Percentiles rank a stretch among this genome's conserved stretches.
These are phyloP conservation scores for Aspergillus heteromorphus DNA, from an alignment of 495 filamentous ascomycete genomes.

Conservation along the genomic window DNA sequence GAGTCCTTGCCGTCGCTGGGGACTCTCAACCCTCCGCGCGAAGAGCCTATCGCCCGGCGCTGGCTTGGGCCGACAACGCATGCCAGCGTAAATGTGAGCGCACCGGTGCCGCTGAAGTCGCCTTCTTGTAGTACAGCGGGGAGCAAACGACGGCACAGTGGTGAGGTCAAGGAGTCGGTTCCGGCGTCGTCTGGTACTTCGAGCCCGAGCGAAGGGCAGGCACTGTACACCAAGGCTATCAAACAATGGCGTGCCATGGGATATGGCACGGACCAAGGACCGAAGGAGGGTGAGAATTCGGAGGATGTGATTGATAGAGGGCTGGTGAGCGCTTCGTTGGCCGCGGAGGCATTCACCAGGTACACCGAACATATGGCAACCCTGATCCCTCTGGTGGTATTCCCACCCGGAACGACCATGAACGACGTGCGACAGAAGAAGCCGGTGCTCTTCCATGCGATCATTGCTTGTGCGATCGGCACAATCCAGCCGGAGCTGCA, in stretches of 20 bases:
- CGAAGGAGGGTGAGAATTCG: constrained; percentile 29
- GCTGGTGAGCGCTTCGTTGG: constrained; percentile 57
- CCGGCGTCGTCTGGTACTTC: constrained; percentile 17
- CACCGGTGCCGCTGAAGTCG: constrained; percentile 5
- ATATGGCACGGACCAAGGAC: constrained; percentile 3
- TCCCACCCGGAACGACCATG: constrained; percentile 61
- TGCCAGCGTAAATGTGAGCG: not conserved
- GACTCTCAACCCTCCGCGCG: constrained; percentile 3
- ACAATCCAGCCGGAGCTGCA: constrained; percentile 56
- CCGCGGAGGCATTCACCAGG: constrained; percentile 58
- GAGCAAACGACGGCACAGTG: constrained; percentile 23
- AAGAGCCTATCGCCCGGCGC: constrained; percentile 9
- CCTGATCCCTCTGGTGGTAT: constrained; percentile 75
- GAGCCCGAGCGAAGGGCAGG: constrained; percentile 25
- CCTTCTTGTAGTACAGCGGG: constrained; percentile 1
- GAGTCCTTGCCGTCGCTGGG: constrained; percentile 7
- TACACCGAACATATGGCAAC: constrained; percentile 65
- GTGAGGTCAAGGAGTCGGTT: constrained; percentile 17
- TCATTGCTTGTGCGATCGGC: constrained; percentile 64
- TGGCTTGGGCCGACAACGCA: constrained; percentile 17
- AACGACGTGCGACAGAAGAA: constrained; percentile 62
- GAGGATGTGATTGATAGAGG: constrained; percentile 68
- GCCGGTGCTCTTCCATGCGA: constrained; percentile 75
- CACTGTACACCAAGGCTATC: constrained; percentile 6
- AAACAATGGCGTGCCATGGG: constrained; percentile 5